These are phyloP conservation scores for Metschnikowia proteae DNA, from an alignment of 805 yeast species.

Conservation along the genomic window DNA sequence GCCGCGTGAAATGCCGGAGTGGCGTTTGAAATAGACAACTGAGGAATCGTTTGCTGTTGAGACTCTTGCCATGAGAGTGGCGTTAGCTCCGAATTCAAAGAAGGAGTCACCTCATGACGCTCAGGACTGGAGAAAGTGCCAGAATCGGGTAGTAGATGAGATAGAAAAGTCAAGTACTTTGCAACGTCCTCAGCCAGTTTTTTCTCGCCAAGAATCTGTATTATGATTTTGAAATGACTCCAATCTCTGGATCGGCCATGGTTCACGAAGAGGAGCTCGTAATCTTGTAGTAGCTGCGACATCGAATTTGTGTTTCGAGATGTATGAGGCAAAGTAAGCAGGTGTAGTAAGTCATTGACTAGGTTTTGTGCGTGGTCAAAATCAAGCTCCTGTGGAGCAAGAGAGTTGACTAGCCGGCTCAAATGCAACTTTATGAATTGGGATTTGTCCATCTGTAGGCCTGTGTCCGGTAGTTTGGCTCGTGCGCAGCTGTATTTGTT, in stretches of 20 bases:
- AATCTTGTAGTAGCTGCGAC: slow-evolving; percentile 20
- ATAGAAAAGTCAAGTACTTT: slow-evolving; percentile 33
- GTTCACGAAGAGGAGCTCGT: slow-evolving; percentile 25
- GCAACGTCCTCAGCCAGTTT: slow-evolving; percentile 31
- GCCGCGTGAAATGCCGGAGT: not conserved
- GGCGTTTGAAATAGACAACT: not conserved
- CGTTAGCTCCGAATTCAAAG: not conserved
- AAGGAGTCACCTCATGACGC: not conserved
- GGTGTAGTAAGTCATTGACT: slow-evolving; percentile 24
- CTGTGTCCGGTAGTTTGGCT: slow-evolving; percentile 16
- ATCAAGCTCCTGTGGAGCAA: slow-evolving; percentile 38
- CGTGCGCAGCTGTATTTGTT: slow-evolving; percentile 7
- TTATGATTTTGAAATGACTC: slow-evolving; percentile 29
- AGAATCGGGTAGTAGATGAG: slow-evolving; percentile 9
- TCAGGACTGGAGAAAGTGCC: not conserved
- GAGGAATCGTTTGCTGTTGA: not conserved
- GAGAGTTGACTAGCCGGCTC: slow-evolving; percentile 32
- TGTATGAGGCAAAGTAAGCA: not conserved
- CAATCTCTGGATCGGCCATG: slow-evolving; percentile 28
- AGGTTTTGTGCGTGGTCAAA: slow-evolving; percentile 31
- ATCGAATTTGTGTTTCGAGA: slow-evolving; percentile 13
- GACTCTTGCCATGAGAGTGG: not conserved
- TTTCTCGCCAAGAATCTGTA: slow-evolving; percentile 27
- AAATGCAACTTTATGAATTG: slow-evolving; percentile 34
- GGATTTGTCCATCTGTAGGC: slow-evolving; percentile 18